phyloP scores from a whole-genome alignment of 768 basidiomycete genomes.

The Russula griseocarnosa region DNA sequence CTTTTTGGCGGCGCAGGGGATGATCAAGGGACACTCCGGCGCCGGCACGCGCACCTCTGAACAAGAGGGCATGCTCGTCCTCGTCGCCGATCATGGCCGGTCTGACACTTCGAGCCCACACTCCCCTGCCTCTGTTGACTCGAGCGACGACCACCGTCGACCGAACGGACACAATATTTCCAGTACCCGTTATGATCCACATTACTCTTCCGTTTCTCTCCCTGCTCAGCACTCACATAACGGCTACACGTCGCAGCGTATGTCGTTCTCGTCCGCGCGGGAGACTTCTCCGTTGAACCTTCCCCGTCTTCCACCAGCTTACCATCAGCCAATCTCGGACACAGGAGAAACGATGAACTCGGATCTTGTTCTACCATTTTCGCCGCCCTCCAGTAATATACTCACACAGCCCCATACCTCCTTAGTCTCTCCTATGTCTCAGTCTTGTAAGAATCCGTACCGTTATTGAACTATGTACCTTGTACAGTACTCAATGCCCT shows the following conservation, averaged over 20 bases:
- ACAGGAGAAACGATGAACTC: constrained; percentile 22
- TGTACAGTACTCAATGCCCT: constrained; percentile 66
- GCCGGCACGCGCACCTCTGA: constrained; percentile 56
- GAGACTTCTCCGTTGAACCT: constrained; percentile 28
- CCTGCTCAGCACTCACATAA: constrained; percentile 28
- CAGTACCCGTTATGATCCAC: constrained; percentile 34
- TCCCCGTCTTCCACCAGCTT: constrained; percentile 27
- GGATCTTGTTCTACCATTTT: constrained; percentile 27
- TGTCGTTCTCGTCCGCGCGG: constrained; percentile 27
- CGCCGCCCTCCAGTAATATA: constrained; percentile 37
- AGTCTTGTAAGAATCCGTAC: constrained; percentile 70
- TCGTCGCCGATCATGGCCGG: constrained; percentile 44
- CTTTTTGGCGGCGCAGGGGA: constrained; percentile 75
- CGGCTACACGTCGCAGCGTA: constrained; percentile 24
- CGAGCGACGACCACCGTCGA: constrained; percentile 41
- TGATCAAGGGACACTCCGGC: constrained; percentile 86
- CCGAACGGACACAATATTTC: constrained; percentile 33
- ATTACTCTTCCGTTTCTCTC: constrained; percentile 30
- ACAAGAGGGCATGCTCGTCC: constrained; percentile 51
- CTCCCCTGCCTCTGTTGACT: constrained; percentile 46
- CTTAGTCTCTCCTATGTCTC: constrained; percentile 41
- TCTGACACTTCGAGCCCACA: constrained; percentile 36
- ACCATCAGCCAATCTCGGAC: constrained; percentile 23
- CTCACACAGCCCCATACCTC: constrained; percentile 47
- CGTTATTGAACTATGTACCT: constrained; percentile 60